Evolutionary conservation across 2,329 filamentous ascomycete genomes (phyloP).

Genomic region (Trichophyton equinum): DNA sequence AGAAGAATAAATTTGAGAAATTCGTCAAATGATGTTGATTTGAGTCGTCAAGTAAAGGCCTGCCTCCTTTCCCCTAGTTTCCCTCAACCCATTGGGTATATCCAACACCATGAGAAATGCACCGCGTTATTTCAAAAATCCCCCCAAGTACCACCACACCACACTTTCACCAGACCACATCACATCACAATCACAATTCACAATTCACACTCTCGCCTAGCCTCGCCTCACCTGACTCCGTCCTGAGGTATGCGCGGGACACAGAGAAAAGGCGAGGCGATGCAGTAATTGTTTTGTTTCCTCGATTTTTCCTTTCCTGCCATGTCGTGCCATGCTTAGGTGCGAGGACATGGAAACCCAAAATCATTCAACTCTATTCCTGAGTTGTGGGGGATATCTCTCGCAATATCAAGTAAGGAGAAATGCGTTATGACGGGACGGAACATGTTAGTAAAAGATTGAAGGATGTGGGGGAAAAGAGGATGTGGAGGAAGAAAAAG

Average conservation of each 20-base stretch:
- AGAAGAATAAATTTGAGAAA: background rate
- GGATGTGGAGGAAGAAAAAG: background rate
- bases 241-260: background rate
- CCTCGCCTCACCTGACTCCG: too few species aligned
- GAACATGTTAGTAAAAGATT: background rate
- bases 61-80: slow-evolving; percentile 5
- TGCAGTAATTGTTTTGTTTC: background rate
- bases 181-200: too few species aligned
- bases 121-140: slow-evolving; percentile 10
- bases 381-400: background rate
- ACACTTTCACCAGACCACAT: background rate
- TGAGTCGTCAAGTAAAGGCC: slow-evolving; percentile 4
- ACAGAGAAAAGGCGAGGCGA: background rate
- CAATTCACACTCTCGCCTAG: too few species aligned
- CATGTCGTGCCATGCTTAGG: too few species aligned
- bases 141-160: background rate
- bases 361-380: background rate
- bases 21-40: slow-evolving; percentile 4
- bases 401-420: background rate
- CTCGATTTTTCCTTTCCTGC: background rate
- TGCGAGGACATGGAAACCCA: too few species aligned
- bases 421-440: background rate
- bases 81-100: slow-evolving; percentile 22
- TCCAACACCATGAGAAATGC: slow-evolving; percentile 33
- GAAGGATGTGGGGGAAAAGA: background rate